Evolutionary conservation across 805 yeast genomes (phyloP).

Genomic region (Candida hungchunana): DNA sequence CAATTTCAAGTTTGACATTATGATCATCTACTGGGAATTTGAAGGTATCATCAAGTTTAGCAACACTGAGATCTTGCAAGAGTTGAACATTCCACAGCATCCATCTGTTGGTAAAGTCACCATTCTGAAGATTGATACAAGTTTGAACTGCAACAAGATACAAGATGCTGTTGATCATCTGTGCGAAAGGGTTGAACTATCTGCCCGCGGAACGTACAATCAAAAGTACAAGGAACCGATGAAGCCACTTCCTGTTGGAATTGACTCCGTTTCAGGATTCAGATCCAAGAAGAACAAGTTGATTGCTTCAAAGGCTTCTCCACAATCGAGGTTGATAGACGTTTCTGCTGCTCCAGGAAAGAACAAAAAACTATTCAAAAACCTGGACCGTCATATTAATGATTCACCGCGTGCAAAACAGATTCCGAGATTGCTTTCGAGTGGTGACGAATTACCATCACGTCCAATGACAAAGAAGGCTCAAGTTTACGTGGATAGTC

Average conservation of each 20-base stretch:
- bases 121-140: slow-evolving; percentile 28
- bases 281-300: background rate
- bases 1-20: slow-evolving; percentile 30
- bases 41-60: slow-evolving; percentile 27
- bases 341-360: background rate
- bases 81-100: slow-evolving; percentile 26
- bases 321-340: background rate
- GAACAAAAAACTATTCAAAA: slow-evolving; percentile 3
- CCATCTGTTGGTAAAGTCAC: slow-evolving; percentile 28
- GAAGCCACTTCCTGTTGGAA: slow-evolving; percentile 7
- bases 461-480: background rate
- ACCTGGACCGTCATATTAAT: slow-evolving; percentile 10
- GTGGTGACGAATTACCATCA: too few species aligned
- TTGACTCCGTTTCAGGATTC: too few species aligned
- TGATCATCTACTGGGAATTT: slow-evolving; percentile 39
- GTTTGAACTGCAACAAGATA: slow-evolving; percentile 24
- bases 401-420: slow-evolving; percentile 18
- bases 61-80: slow-evolving; percentile 28
- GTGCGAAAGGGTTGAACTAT: slow-evolving; percentile 23
- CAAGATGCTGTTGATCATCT: slow-evolving; percentile 24
- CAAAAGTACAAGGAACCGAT: slow-evolving; percentile 9
- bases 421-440: slow-evolving; percentile 22
- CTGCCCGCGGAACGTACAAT: slow-evolving; percentile 32
- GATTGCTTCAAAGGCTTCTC: background rate
- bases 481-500: background rate